A percentile compares a stretch with the other conserved stretches of the same genome.
phyloP scores from a whole-genome alignment of 306 rosid genomes.

The Bauhinia variegata region DNA sequence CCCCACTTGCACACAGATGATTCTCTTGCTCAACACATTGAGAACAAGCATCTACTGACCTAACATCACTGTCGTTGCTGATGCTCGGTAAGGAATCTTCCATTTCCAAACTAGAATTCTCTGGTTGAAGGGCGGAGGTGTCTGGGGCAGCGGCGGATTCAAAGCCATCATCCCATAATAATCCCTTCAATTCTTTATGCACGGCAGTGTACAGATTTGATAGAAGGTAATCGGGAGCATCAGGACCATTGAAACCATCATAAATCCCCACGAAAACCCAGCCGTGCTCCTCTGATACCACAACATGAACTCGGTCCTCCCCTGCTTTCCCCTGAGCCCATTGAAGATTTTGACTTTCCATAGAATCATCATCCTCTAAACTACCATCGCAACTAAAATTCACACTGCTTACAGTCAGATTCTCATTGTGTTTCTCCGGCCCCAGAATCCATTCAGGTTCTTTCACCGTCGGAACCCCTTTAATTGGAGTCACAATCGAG shows the following conservation, averaged over 20 bases:
- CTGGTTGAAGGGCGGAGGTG: conserved; percentile 40
- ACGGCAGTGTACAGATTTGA: conserved; percentile 76
- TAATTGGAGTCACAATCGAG: conserved; percentile 78
- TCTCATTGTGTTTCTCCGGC: conserved; percentile 71
- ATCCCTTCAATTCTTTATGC: conserved; percentile 83
- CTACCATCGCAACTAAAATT: conserved; percentile 94
- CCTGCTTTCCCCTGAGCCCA: conserved; percentile 99
- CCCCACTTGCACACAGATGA: conserved; percentile 57
- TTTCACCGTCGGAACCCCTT: conserved; percentile 48
- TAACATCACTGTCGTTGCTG: conserved; percentile 33
- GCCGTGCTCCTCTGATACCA: conserved; percentile 93
- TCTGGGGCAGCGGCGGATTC: conserved; percentile 36
- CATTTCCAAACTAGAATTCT: conserved; percentile 35
- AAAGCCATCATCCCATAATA: conserved; percentile 79
- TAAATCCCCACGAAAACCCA: conserved; percentile 99
- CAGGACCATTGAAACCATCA: conserved; percentile 96
- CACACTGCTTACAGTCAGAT: conserved; percentile 70
- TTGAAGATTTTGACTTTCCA: conserved; percentile 84
- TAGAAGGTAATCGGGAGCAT: conserved; percentile 86
- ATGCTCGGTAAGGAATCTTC: conserved; percentile 34
- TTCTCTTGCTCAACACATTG: conserved; percentile 65
- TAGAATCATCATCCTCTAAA: conserved; percentile 79
- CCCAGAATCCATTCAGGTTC: conserved; percentile 78
- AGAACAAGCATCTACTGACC: conserved; percentile 53
- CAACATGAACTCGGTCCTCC: conserved; percentile 95